These are phyloP conservation scores for Komagataella phaffii DNA, from an alignment of 805 yeast genomes.

Conservation along the genomic window DNA sequence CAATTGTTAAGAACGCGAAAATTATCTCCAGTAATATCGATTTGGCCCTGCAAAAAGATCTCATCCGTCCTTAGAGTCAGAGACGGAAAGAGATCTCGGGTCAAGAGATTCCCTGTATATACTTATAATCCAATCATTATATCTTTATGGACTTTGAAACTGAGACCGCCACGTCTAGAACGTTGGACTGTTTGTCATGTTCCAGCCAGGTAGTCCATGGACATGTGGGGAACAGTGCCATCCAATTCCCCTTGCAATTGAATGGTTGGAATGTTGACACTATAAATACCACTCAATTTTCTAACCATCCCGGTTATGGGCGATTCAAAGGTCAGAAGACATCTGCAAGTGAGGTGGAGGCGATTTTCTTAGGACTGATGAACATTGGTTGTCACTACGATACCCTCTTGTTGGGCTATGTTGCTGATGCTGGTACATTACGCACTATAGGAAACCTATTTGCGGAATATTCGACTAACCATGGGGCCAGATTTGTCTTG, in stretches of 20 bases:
- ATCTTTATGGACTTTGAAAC: not conserved
- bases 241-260: conserved; percentile 78
- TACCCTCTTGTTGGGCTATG: conserved; percentile 68
- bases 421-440: conserved; percentile 49
- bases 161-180: not conserved
- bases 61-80: not conserved
- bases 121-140: not conserved
- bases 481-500: conserved; percentile 38
- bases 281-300: conserved; percentile 75
- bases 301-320: conserved; percentile 90
- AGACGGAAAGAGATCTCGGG: not conserved
- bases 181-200: conserved; percentile 31
- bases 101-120: not conserved
- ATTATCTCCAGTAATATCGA: conserved; percentile 1
- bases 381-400: conserved; percentile 39
- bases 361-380: conserved; percentile 41
- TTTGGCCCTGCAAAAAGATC: not conserved
- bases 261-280: conserved; percentile 90
- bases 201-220: conserved; percentile 95
- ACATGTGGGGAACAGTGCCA: conserved; percentile 86
- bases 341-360: conserved; percentile 28
- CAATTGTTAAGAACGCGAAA: not conserved
- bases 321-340: conserved; percentile 44
- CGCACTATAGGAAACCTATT: conserved; percentile 31
- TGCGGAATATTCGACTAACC: conserved; percentile 13